A percentile compares a stretch with the other conserved stretches of the same genome.
phyloP scores from a whole-genome alignment of 2,329 filamentous ascomycete species.

The Aspergillus sp. region DNA sequence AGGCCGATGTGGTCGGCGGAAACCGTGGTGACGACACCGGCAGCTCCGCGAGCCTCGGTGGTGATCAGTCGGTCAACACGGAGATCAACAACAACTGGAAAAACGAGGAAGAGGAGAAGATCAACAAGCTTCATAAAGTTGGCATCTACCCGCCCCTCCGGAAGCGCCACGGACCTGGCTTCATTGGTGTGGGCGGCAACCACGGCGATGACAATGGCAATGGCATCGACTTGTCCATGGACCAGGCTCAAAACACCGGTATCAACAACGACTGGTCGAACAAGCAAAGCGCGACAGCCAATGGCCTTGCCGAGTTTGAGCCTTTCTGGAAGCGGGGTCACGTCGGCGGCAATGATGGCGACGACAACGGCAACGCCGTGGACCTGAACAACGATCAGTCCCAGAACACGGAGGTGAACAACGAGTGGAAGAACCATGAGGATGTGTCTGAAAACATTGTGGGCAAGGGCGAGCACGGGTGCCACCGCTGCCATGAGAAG shows the following conservation, averaged over 20 bases:
- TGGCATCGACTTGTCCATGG: neutral
- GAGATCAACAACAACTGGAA: neutral
- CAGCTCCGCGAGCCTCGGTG: neutral
- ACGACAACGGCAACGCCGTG: neutral
- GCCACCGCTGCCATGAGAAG: neutral
- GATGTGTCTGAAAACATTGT: neutral
- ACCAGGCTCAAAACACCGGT: neutral
- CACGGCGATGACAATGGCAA: neutral
- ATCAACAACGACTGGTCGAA: neutral
- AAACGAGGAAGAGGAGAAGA: neutral
- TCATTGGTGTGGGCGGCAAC: neutral
- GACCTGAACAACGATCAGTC: neutral
- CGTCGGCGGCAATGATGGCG: conserved; percentile 4
- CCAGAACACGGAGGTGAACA: neutral
- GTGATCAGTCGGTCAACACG: neutral
- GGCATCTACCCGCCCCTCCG: no score
- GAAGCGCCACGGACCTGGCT: no score
- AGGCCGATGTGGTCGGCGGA: neutral
- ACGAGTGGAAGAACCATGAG: neutral
- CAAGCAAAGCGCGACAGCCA: neutral
- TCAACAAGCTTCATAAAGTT: no score
- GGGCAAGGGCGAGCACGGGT: neutral
- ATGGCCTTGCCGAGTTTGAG: neutral
- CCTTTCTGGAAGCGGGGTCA: neutral
- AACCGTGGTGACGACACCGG: neutral